A percentile compares a stretch with the other conserved stretches of the same genome.
phyloP scores from a whole-genome alignment of 1,284 basidiomycete genomes.

The Ustilago nuda region DNA sequence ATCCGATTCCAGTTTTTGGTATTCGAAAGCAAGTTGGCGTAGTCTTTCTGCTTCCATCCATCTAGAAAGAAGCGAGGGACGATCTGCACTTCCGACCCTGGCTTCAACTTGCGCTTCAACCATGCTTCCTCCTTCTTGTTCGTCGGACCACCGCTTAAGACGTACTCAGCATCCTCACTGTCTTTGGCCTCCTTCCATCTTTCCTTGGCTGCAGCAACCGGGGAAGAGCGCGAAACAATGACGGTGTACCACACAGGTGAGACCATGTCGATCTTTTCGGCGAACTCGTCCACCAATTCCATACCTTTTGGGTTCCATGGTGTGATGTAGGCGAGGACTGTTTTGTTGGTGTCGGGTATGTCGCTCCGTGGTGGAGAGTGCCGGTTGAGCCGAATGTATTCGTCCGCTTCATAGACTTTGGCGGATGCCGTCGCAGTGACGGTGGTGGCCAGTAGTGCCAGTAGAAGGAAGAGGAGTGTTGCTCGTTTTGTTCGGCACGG shows the following conservation, averaged over 20 bases:
- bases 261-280: constrained; percentile 46
- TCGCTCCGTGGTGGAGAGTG: not conserved
- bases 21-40: constrained; percentile 32
- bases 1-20: constrained; percentile 24
- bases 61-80: constrained; percentile 53
- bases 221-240: constrained; percentile 8
- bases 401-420: constrained; percentile 20
- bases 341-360: not conserved
- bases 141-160: constrained; percentile 41
- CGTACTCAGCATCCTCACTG: constrained; percentile 24
- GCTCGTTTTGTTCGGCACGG: too few species aligned
- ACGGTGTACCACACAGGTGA: constrained; percentile 59
- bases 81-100: constrained; percentile 12
- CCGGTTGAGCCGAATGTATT: constrained; percentile 26
- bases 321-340: constrained; percentile 55
- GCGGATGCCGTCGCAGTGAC: not conserved
- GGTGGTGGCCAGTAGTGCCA: not conserved
- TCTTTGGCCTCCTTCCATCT: not conserved
- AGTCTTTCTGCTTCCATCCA: constrained; percentile 43
- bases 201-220: not conserved
- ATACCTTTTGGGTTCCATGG: constrained; percentile 51
- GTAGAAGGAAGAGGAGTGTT: too few species aligned
- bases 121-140: constrained; percentile 23
- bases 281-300: constrained; percentile 24
- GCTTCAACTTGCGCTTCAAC: constrained; percentile 11